phyloP scores from a whole-genome alignment of 345 rosid species.

The Moricandia arvensis region DNA sequence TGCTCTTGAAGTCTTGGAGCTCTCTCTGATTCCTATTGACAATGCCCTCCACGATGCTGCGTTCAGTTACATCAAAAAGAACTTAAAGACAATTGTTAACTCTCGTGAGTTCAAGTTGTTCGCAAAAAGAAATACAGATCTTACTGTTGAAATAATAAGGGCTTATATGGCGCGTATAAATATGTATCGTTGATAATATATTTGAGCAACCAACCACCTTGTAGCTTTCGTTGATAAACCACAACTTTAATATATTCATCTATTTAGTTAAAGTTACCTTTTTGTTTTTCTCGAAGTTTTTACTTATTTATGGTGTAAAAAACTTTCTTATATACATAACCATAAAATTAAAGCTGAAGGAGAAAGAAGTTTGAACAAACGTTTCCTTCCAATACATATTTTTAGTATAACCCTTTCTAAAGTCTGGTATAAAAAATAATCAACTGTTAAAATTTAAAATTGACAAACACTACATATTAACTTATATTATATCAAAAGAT shows the following conservation, averaged over 20 bases:
- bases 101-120: background rate
- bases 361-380: too few relatives aligned
- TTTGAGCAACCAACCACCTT: background rate
- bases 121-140: background rate
- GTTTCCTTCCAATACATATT: too few relatives aligned
- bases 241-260: background rate
- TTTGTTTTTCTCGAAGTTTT: background rate
- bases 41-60: background rate
- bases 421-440: too few relatives aligned
- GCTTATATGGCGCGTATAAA: background rate
- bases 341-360: too few relatives aligned
- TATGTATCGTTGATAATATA: background rate
- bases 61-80: background rate
- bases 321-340: too few relatives aligned
- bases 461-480: too few relatives aligned
- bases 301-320: background rate
- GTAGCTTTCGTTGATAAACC: background rate
- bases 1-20: background rate
- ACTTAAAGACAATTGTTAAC: background rate
- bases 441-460: too few relatives aligned
- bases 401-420: too few relatives aligned
- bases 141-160: background rate
- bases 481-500: too few relatives aligned
- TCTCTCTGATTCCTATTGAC: background rate
- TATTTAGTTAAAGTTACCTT: background rate